Base-by-base conservation (phyloP, 495 filamentous ascomycete species). In the Neurospora sp. region DNA sequence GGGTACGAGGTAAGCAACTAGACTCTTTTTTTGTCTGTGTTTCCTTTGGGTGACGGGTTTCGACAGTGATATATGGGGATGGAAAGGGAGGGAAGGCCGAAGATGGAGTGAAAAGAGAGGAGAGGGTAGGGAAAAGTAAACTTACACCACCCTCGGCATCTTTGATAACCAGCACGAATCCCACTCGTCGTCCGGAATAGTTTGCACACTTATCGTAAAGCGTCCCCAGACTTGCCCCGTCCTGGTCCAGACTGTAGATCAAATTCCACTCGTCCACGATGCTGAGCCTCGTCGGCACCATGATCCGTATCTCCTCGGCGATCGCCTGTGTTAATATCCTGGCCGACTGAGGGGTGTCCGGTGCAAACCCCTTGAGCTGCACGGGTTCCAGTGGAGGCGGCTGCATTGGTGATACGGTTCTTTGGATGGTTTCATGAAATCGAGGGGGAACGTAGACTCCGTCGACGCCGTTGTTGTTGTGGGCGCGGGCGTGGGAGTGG, bases 281-380 rank as follows among this genome's bases (percentile, higher is more conserved):
- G 81, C 97, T 92, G 71, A 98, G 82, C 27, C 95, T 87, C 69
- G 94, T 85, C 1, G 96, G 96, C 11, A 99, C 85, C 69, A 98
- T 89, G 27, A 96, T 88, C 42, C 96, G 88, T 72, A 99, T 97
- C 83, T 99, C 96, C 82, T 99, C 96, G 2, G 96, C 96, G 14
- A 99, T 83, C 8, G 89, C 85, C 69, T 85, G 85, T 8, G 87
- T 90, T 40, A 98, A 86, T 68, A 97, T 77, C 69, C 82, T 80
- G 20, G 82, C 81, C 22, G 79, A 77, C 2, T 74, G 22, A 0
- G 77, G 68, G 0, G 85, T 86, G 72, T 83, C 81, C 1, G 76
- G 74, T 59, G 77, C 74, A 73, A 83, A 86, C 18, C 85, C 85
- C 10, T 70, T 72, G 40, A 86, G 75, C 53, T 74, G 69, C n/a